Conservation (phyloP, 306 rosid species). For the Glycyrrhiza uralensis region DNA sequence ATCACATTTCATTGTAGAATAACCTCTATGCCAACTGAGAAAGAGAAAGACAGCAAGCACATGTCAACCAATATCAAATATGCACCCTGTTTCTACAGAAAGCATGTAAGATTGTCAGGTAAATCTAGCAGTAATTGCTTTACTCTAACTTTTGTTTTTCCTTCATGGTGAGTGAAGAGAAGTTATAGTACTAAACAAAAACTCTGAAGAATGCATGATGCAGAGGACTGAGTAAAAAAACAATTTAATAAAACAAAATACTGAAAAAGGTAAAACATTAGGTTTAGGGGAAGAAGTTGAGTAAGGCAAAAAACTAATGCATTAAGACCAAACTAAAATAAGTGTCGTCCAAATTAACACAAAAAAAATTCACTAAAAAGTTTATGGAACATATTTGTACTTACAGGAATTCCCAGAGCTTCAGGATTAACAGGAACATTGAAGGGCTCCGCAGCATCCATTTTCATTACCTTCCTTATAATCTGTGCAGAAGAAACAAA, state of each 20-base stretch:
- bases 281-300: background rate
- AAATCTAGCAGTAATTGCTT: conserved; percentile 2
- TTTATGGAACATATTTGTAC: conserved; percentile 21
- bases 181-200: conserved; percentile 5
- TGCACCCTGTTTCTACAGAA: background rate
- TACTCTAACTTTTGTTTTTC: background rate
- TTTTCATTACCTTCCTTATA: conserved; percentile 89
- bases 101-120: background rate
- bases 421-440: conserved; percentile 94
- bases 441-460: conserved; percentile 97
- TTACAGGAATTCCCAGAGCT: conserved; percentile 95
- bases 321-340: conserved; percentile 8
- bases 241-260: background rate
- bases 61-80: conserved; percentile 1
- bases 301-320: conserved; percentile 11
- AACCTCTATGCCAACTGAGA: conserved; percentile 14
- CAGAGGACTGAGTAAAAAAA: background rate
- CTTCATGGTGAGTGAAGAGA: background rate
- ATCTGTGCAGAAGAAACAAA: conserved; percentile 43
- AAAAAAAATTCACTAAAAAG: conserved; percentile 1
- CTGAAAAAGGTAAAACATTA: background rate
- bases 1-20: conserved; percentile 4
- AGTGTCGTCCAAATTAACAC: background rate
- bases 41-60: conserved; percentile 2
- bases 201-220: background rate